A percentile compares a stretch with the other conserved stretches of the same genome.
Evolutionary conservation across 2,329 filamentous ascomycete species (phyloP).

Genomic region (Drechslerella coelobrocha): DNA sequence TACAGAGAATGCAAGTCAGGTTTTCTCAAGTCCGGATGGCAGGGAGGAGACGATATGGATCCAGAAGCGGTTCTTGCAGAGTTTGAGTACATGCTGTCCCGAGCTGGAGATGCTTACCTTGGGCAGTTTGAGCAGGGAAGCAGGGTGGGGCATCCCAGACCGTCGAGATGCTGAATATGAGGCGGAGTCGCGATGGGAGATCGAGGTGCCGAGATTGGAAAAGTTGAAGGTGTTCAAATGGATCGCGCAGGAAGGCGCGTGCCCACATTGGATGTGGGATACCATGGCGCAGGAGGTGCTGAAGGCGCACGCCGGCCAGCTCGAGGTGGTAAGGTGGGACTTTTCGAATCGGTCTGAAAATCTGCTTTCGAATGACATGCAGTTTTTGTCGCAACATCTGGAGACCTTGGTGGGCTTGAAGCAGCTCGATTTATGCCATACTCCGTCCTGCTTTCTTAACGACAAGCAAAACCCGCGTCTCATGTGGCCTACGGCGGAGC

Average conservation of each 20-base stretch:
- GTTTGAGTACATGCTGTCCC: constrained; percentile 21
- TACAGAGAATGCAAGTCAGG: constrained; percentile 6
- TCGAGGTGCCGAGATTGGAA: constrained; percentile 9
- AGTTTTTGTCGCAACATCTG: neutral
- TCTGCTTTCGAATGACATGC: neutral
- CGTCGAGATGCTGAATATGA: constrained; percentile 19
- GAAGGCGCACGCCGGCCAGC: constrained; percentile 7
- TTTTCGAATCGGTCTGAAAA: neutral
- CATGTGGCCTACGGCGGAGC: neutral
- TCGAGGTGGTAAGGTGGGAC: constrained; percentile 24
- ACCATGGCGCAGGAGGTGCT: constrained; percentile 1
- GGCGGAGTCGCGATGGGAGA: neutral
- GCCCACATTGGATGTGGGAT: neutral
- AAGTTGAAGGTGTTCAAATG: constrained; percentile 33
- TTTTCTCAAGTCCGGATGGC: constrained; percentile 9
- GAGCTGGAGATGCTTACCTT: constrained; percentile 20
- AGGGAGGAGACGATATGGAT: constrained; percentile 32
- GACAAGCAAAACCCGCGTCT: neutral
- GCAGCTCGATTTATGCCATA: constrained; percentile 14
- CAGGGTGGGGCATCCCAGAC: constrained; percentile 24
- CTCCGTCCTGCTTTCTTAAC: neutral
- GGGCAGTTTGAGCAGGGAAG: constrained; percentile 8
- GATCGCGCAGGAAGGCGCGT: constrained; percentile 12
- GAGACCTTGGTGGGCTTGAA: neutral
- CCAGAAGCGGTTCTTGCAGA: constrained; percentile 21